A percentile compares a stretch with the other conserved stretches of the same genome.
These are phyloP conservation scores for Spathaspora sp. DNA, from an alignment of 1,139 yeast genomes.

Conservation along the genomic window DNA sequence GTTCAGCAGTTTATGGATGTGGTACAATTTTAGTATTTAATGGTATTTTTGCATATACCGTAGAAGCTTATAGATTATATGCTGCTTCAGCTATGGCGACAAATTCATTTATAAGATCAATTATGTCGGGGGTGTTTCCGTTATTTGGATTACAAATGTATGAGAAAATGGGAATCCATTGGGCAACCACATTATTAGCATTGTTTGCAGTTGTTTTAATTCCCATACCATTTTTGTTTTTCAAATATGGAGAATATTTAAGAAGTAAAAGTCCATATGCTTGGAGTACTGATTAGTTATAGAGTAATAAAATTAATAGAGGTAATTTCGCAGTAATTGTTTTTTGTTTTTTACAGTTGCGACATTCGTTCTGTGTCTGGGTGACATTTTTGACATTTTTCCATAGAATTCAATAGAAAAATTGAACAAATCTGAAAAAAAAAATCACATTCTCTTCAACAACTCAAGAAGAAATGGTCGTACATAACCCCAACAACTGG, in stretches of 20 bases:
- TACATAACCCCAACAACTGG: conserved; percentile 84
- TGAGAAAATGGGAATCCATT: conserved; percentile 33
- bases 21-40: conserved; percentile 43
- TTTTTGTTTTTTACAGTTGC: not conserved
- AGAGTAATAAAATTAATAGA: not conserved
- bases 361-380: not conserved
- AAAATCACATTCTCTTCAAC: not conserved
- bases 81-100: conserved; percentile 46
- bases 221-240: conserved; percentile 39
- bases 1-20: conserved; percentile 35
- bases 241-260: conserved; percentile 32
- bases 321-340: conserved; percentile 1
- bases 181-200: conserved; percentile 43
- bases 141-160: conserved; percentile 41
- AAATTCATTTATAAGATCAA: conserved; percentile 37
- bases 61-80: conserved; percentile 39
- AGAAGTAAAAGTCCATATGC: conserved; percentile 27
- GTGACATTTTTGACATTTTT: not conserved
- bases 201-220: conserved; percentile 30
- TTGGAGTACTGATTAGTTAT: conserved; percentile 16
- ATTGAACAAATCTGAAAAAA: not conserved
- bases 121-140: conserved; percentile 41
- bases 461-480: conserved; percentile 49
- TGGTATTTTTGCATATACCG: conserved; percentile 38
- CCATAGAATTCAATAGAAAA: conserved; percentile 5